Conservation (phyloP, 495 filamentous ascomycete genomes). For the Aspergillus leporis region DNA sequence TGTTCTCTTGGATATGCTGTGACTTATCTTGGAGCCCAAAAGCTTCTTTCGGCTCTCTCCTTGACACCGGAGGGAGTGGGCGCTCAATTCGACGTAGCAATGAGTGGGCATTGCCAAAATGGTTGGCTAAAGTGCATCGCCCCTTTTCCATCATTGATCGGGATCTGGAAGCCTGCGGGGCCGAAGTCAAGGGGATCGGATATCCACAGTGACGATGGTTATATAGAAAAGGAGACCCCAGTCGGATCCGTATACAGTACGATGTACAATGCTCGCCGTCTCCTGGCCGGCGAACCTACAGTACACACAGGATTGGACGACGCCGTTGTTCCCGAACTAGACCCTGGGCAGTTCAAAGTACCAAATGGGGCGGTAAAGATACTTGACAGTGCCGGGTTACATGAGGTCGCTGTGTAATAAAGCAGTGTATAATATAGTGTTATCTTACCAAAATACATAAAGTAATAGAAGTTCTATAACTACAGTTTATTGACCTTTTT, state of each 20-base stretch:
- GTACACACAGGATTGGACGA: slow-evolving; percentile 26
- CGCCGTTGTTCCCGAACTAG: slow-evolving; percentile 10
- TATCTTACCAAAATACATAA: no score
- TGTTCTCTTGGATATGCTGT: slow-evolving; percentile 58
- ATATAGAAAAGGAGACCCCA: slow-evolving; percentile 2
- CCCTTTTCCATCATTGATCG: slow-evolving; percentile 48
- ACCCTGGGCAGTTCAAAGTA: slow-evolving; percentile 10
- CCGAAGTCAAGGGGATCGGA: slow-evolving; percentile 42
- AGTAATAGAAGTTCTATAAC: no score
- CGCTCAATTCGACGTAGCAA: slow-evolving; percentile 48
- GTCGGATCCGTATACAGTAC: slow-evolving; percentile 40
- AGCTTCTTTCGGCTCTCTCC: slow-evolving; percentile 47
- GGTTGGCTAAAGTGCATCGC: slow-evolving; percentile 44
- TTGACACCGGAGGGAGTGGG: slow-evolving; percentile 35
- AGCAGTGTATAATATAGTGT: neutral
- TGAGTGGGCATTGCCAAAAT: slow-evolving; percentile 49
- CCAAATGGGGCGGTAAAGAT: slow-evolving; percentile 9
- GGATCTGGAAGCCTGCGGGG: slow-evolving; percentile 45
- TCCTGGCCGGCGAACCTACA: slow-evolving; percentile 19
- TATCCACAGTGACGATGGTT: slow-evolving; percentile 35
- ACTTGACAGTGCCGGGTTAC: neutral
- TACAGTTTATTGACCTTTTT: no score
- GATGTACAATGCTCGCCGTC: slow-evolving; percentile 42
- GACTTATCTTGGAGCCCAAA: slow-evolving; percentile 50
- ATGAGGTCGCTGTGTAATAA: neutral